These are phyloP conservation scores for Tricholoma sp. DNA, from an alignment of 768 basidiomycete species.

Conservation along the genomic window DNA sequence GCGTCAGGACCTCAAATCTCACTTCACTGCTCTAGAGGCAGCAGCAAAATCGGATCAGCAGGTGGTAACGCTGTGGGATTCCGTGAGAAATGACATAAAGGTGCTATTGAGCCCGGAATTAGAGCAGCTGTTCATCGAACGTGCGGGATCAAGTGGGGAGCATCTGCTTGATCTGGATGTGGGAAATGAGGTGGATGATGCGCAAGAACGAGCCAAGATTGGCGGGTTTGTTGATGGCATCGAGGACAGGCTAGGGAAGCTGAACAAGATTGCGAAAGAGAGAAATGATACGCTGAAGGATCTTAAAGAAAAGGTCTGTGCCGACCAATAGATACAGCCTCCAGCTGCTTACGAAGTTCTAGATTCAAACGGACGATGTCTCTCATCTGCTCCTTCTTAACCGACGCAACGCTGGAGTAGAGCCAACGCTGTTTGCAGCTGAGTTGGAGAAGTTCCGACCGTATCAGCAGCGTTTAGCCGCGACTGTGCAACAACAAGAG, in stretches of 20 bases:
- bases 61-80: constrained; percentile 67
- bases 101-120: constrained; percentile 54
- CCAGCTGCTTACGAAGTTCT: neutral
- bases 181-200: constrained; percentile 55
- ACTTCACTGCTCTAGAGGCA: constrained; percentile 64
- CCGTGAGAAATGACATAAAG: constrained; percentile 58
- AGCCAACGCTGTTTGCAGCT: constrained; percentile 84
- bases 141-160: constrained; percentile 31
- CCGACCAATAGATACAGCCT: neutral
- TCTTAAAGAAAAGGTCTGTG: constrained; percentile 85
- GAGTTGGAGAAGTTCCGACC: constrained; percentile 96
- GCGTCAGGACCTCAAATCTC: constrained; percentile 76
- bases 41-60: constrained; percentile 78
- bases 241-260: constrained; percentile 68
- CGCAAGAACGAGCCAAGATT: constrained; percentile 65
- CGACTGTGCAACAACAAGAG: constrained; percentile 77
- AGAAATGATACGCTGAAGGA: constrained; percentile 86
- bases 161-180: constrained; percentile 65
- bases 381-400: constrained; percentile 92
- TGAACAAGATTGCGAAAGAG: constrained; percentile 84
- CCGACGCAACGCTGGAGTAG: constrained; percentile 76
- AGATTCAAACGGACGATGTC: constrained; percentile 96
- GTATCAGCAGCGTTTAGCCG: constrained; percentile 76
- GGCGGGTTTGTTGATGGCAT: constrained; percentile 64
- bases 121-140: constrained; percentile 60